Percentiles rank a stretch among this genome's conserved stretches.
Evolutionary conservation across 225 moss, liverwort and hornwort species (phyloP).

Genomic region (Ulota crispa): DNA sequence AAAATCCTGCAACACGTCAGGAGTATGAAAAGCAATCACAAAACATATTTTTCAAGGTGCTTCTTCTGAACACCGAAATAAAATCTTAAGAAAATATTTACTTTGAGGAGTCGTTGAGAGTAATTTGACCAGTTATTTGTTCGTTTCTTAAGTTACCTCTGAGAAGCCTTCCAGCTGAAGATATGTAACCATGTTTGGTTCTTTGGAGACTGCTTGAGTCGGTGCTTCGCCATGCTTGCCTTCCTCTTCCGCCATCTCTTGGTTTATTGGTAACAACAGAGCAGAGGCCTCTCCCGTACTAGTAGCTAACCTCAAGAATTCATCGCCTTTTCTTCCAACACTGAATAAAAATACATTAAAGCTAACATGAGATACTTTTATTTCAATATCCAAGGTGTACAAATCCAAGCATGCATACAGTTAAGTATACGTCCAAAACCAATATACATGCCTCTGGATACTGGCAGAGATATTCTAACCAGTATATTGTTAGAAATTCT

Average conservation of each 20-base stretch:
- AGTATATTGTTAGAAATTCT: not conserved
- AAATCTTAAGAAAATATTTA: too few relatives aligned
- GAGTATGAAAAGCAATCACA: not conserved
- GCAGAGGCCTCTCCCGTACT: slow-evolving; percentile 46
- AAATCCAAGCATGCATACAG: not conserved
- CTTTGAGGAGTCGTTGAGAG: not conserved
- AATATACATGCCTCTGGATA: not conserved
- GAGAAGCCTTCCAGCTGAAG: slow-evolving; percentile 64
- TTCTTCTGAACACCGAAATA: not conserved
- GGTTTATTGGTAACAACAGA: slow-evolving; percentile 67
- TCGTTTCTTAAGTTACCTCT: slow-evolving; percentile 40
- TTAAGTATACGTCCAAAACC: not conserved
- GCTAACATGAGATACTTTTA: slow-evolving; percentile 9
- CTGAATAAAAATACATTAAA: slow-evolving; percentile 30
- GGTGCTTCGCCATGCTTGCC: slow-evolving; percentile 55
- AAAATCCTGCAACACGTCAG: not conserved
- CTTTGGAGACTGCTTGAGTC: slow-evolving; percentile 27
- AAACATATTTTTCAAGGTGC: not conserved
- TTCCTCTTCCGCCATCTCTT: slow-evolving; percentile 88
- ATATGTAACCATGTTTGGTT: slow-evolving; percentile 51
- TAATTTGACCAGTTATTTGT: not conserved
- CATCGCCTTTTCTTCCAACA: slow-evolving; percentile 63
- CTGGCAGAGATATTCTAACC: not conserved
- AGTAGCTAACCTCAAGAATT: slow-evolving; percentile 60
- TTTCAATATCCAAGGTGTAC: not conserved